Conservation (phyloP, 2,329 filamentous ascomycete genomes). For the Cytospora piceicola region DNA sequence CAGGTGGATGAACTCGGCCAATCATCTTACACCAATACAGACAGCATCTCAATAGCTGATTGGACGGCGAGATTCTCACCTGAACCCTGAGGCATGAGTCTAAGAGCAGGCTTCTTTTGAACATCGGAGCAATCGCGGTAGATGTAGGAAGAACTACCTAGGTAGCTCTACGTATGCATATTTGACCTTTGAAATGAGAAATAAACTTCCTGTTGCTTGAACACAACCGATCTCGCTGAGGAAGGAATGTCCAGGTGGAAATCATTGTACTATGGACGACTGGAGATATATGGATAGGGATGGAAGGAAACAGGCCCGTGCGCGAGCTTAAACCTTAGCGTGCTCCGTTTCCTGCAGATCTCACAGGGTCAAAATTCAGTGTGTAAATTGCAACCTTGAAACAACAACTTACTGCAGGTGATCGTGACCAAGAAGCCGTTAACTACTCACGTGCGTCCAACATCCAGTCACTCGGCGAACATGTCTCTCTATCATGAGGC, state of each 20-base stretch:
- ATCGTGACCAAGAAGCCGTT: neutral
- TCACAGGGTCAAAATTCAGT: conserved; percentile 3
- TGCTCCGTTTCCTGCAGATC: conserved; percentile 3
- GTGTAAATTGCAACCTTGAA: neutral
- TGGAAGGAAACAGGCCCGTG: neutral
- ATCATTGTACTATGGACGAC: neutral
- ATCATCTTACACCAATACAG: neutral
- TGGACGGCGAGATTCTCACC: neutral
- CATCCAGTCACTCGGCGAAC: neutral
- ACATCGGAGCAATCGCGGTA: too few relatives aligned
- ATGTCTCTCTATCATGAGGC: conserved; percentile 98
- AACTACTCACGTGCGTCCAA: neutral
- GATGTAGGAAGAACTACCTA: too few relatives aligned
- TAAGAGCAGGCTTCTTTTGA: neutral
- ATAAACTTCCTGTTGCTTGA: too few relatives aligned
- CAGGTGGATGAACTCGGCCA: neutral
- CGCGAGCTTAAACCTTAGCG: neutral
- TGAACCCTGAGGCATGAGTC: neutral
- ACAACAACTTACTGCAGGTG: neutral
- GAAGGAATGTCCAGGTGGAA: neutral
- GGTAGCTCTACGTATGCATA: too few relatives aligned
- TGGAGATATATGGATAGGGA: neutral
- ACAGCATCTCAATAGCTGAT: neutral
- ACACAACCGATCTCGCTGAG: neutral
- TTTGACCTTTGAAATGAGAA: too few relatives aligned